phyloP scores from a whole-genome alignment of 2,329 filamentous ascomycete species.

The Grosmannia huntii region DNA sequence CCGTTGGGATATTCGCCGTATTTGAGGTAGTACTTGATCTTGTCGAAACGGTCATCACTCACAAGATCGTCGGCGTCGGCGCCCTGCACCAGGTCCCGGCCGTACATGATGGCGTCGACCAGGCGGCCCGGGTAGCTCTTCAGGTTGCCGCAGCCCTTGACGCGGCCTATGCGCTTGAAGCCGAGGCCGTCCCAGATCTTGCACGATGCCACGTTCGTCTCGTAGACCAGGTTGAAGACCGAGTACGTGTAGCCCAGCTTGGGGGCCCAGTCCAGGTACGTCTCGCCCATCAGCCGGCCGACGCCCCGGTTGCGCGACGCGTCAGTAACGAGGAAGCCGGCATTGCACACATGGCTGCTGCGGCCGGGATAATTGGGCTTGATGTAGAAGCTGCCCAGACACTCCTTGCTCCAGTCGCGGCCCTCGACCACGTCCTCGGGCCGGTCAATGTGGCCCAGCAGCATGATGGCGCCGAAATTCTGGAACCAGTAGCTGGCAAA shows the following conservation, averaged over 20 bases:
- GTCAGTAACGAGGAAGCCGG: conserved; percentile 63
- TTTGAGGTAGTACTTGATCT: conserved; percentile 95
- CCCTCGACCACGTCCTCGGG: conserved; percentile 42
- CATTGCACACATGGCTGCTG: conserved; percentile 86
- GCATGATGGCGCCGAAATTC: conserved; percentile 79
- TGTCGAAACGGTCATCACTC: conserved; percentile 94
- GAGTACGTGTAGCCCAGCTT: conserved; percentile 81
- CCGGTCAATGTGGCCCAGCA: conserved; percentile 60
- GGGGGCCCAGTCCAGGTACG: conserved; percentile 66
- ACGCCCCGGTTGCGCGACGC: conserved; percentile 62
- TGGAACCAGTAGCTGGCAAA: conserved; percentile 85
- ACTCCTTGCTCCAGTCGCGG: conserved; percentile 67
- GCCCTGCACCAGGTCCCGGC: conserved; percentile 44
- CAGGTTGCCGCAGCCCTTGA: conserved; percentile 59
- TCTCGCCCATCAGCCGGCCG: conserved; percentile 62
- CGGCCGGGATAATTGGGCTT: conserved; percentile 88
- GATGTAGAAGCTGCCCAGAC: conserved; percentile 84
- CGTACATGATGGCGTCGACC: conserved; percentile 68
- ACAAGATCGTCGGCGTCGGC: conserved; percentile 67
- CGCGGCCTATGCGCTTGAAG: conserved; percentile 81
- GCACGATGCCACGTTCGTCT: conserved; percentile 82
- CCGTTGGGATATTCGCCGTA: conserved; percentile 86
- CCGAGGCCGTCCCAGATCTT: conserved; percentile 85
- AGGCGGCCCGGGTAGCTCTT: conserved; percentile 55
- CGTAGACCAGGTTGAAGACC: conserved; percentile 89